Percentiles rank a stretch among this genome's conserved stretches.
These are phyloP conservation scores for Leishmania lainsoni DNA, from an alignment of 208 protist species.

Conservation along the genomic window DNA sequence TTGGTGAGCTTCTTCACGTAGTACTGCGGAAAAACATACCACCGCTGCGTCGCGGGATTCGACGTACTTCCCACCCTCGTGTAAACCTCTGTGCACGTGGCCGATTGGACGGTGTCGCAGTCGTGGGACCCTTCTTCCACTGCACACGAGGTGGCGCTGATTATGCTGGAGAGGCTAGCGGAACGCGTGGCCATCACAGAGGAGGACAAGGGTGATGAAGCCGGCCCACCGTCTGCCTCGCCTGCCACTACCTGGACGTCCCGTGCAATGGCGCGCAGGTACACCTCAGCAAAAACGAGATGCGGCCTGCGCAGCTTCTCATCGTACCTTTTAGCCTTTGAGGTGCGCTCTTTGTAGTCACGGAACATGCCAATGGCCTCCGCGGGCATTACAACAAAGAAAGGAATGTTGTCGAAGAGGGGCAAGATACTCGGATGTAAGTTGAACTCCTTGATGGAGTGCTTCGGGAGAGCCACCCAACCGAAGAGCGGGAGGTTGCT, in stretches of 20 bases:
- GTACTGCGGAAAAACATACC: constrained; percentile 44
- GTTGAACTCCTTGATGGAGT: neutral
- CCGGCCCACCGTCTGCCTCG: constrained; percentile 2
- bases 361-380: constrained; percentile 36
- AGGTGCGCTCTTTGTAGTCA: constrained; percentile 32
- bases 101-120: neutral
- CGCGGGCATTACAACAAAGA: constrained; percentile 32
- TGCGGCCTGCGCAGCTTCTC: constrained; percentile 37
- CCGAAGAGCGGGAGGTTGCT: constrained; percentile 32
- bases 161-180: too few relatives aligned
- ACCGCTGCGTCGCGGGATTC: constrained; percentile 18
- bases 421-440: neutral
- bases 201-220: neutral
- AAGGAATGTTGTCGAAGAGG: constrained; percentile 42
- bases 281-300: constrained; percentile 47
- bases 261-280: constrained; percentile 42
- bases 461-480: constrained; percentile 29
- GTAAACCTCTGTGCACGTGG: constrained; percentile 20
- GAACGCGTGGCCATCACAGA: neutral
- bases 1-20: constrained; percentile 7
- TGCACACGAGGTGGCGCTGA: neutral
- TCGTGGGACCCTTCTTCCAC: neutral
- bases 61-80: neutral
- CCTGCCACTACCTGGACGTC: constrained; percentile 31
- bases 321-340: constrained; percentile 42